Conservation (phyloP, 2,329 filamentous ascomycete genomes). For the Stagonosporopsis chrysanthemi region DNA sequence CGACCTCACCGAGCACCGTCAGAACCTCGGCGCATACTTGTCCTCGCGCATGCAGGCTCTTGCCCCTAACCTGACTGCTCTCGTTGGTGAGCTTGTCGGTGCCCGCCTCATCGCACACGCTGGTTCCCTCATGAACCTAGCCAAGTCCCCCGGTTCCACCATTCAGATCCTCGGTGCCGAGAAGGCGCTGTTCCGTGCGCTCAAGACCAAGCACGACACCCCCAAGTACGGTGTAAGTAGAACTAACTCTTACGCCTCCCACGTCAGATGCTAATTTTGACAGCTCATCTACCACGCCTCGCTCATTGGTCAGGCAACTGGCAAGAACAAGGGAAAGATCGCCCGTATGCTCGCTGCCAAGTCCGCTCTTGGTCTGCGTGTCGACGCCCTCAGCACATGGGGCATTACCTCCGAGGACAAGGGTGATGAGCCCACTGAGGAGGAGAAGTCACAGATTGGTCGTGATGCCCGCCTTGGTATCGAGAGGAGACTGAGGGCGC, state of each 20-base stretch:
- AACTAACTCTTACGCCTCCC: too few species aligned
- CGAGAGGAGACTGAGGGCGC: conserved; percentile 75
- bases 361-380: conserved; percentile 88
- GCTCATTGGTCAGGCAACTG: conserved; percentile 93
- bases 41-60: conserved; percentile 95
- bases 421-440: conserved; percentile 73
- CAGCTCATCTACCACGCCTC: conserved; percentile 70
- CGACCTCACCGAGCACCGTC: conserved; percentile 80
- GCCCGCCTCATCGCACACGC: conserved; percentile 94
- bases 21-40: conserved; percentile 87
- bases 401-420: conserved; percentile 64
- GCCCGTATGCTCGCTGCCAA: conserved; percentile 95
- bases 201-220: conserved; percentile 99
- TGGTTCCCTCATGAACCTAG: conserved; percentile 91
- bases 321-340: conserved; percentile 99
- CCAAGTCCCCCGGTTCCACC: conserved; percentile 93
- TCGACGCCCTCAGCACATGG: conserved; percentile 86
- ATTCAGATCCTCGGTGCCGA: conserved; percentile 98
- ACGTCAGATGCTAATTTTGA: neutral
- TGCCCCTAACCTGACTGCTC: conserved; percentile 90
- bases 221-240: conserved; percentile 83
- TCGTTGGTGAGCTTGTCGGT: conserved; percentile 92
- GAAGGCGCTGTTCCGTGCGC: conserved; percentile 96
- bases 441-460: conserved; percentile 85
- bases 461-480: conserved; percentile 74